Percentiles rank a stretch among this genome's conserved stretches.
phyloP scores from a whole-genome alignment of 768 basidiomycete species.

The Strobilomyces confusus region DNA sequence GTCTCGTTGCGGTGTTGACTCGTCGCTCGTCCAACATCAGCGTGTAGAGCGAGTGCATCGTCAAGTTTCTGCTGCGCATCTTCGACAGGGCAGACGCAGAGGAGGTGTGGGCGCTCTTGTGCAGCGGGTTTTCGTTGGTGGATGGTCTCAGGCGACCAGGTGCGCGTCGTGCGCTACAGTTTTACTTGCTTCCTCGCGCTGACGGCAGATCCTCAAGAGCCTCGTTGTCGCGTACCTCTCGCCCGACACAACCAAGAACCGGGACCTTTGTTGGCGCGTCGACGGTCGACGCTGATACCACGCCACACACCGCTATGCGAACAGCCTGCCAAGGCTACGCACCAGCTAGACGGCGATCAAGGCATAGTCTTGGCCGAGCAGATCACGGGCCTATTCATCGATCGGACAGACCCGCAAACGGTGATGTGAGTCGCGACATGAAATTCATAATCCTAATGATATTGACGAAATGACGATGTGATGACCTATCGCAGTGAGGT shows the following conservation, averaged over 20 bases:
- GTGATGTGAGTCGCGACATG: constrained; percentile 39
- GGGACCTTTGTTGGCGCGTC: too few species aligned
- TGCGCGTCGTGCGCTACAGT: neutral
- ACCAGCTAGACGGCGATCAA: constrained; percentile 66
- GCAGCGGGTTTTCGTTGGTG: too few species aligned
- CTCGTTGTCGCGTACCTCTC: too few species aligned
- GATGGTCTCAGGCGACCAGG: constrained; percentile 70
- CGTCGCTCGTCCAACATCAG: too few species aligned
- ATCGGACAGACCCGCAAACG: constrained; percentile 86
- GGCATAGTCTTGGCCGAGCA: constrained; percentile 71
- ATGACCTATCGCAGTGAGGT: too few species aligned
- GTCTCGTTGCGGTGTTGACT: too few species aligned
- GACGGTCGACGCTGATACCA: constrained; percentile 65
- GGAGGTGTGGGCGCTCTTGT: constrained; percentile 67
- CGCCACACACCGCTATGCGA: too few species aligned
- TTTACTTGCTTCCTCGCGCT: too few species aligned
- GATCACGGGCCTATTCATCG: constrained; percentile 71
- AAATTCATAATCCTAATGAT: too few species aligned
- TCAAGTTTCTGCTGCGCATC: constrained; percentile 45
- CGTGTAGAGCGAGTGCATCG: too few species aligned
- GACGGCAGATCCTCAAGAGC: constrained; percentile 56
- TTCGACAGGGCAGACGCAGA: constrained; percentile 54
- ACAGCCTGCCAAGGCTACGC: constrained; percentile 51
- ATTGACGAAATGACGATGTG: too few species aligned
- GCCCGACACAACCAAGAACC: too few species aligned